phyloP scores from a whole-genome alignment of 139 green algal species.

The Micractinium sp. region DNA sequence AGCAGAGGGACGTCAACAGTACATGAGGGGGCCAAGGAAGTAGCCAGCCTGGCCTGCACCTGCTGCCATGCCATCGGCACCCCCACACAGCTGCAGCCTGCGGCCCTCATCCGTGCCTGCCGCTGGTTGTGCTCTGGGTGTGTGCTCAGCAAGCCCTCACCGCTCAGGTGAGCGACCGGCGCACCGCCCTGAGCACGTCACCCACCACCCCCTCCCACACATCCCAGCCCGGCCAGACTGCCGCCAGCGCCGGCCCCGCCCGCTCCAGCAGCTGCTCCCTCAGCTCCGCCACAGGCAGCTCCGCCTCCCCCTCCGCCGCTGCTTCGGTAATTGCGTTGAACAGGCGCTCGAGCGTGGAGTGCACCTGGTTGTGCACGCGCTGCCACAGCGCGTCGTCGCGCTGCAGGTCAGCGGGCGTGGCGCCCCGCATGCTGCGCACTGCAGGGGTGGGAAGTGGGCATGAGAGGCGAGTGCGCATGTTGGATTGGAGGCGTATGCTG shows the following conservation, averaged over 20 bases:
- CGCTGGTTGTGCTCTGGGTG: no score
- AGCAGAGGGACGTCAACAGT: no score
- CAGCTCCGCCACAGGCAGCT: background rate
- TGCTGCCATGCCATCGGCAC: no score
- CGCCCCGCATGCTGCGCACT: background rate
- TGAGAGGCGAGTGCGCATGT: no score
- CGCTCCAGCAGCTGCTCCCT: background rate
- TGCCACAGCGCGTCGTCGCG: background rate
- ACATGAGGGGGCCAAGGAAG: no score
- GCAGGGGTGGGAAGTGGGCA: no score
- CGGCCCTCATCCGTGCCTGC: no score
- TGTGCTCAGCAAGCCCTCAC: no score
- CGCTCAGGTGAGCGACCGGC: background rate
- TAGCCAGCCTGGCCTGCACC: no score
- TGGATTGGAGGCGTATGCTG: no score
- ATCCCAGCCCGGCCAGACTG: background rate
- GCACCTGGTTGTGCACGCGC: background rate
- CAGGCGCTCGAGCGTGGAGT: background rate
- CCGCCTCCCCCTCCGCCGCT: background rate
- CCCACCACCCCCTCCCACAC: background rate
- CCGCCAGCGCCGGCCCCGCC: background rate
- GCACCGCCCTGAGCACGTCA: background rate
- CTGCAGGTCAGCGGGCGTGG: background rate
- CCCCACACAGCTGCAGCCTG: no score
- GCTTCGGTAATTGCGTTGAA: background rate